phyloP scores from a whole-genome alignment of 257 asterid species.

The Przewalskia tangutica region DNA sequence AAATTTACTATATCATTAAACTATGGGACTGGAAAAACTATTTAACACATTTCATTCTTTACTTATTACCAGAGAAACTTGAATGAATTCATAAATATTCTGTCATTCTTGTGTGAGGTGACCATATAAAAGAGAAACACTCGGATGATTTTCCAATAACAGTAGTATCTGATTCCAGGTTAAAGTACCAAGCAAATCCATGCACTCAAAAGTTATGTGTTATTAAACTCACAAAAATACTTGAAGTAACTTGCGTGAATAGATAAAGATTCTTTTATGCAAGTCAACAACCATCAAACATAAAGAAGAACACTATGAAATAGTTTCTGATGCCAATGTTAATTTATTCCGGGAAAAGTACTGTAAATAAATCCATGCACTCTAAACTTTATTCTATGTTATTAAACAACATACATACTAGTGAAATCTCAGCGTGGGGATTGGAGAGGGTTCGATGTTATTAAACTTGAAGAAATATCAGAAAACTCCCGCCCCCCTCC shows the following conservation, averaged over 20 bases:
- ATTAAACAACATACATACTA: neutral
- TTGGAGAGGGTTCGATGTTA: no score
- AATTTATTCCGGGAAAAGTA: neutral
- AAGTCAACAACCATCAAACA: neutral
- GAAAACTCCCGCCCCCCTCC: neutral
- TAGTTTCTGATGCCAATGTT: neutral
- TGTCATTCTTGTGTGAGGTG: neutral
- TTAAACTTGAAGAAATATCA: neutral
- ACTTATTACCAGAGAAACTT: neutral
- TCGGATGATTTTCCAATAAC: neutral
- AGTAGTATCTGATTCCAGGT: neutral
- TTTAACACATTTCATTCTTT: neutral
- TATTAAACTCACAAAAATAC: neutral
- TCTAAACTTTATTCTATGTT: neutral
- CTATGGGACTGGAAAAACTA: neutral
- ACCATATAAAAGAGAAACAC: neutral
- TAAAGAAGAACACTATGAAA: neutral
- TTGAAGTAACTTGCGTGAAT: neutral
- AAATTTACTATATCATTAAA: neutral
- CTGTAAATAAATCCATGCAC: neutral
- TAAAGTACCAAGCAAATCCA: neutral
- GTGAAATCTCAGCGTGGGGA: no score
- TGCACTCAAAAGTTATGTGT: neutral
- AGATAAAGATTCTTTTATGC: neutral
- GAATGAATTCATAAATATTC: neutral